Evolutionary conservation across 306 rosid species (phyloP).

Genomic region (Urtica urens): DNA sequence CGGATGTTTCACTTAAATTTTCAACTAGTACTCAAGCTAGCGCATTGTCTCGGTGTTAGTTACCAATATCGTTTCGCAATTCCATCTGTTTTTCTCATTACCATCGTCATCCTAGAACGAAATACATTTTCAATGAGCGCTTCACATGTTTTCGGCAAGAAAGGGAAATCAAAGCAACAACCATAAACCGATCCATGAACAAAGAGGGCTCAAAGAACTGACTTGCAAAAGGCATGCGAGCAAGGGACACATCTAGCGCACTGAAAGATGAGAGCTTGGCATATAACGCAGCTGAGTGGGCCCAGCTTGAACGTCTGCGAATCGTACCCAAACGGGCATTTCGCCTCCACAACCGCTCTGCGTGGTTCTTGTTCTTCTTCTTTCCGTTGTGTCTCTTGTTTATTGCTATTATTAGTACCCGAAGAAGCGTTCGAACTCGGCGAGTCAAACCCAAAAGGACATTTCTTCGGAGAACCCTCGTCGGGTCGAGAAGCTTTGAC

Average conservation of each 20-base stretch:
- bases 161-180: slow-evolving; percentile 10
- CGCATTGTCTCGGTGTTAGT: too few relatives aligned
- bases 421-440: neutral
- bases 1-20: too few relatives aligned
- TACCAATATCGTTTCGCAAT: too few relatives aligned
- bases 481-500: slow-evolving; percentile 79
- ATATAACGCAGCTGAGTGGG: slow-evolving; percentile 85
- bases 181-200: slow-evolving; percentile 4
- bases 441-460: slow-evolving; percentile 23
- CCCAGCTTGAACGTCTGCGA: slow-evolving; percentile 78
- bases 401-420: neutral
- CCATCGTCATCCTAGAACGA: too few relatives aligned
- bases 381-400: neutral
- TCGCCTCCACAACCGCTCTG: slow-evolving; percentile 27
- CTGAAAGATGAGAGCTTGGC: slow-evolving; percentile 35
- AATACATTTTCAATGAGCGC: too few relatives aligned
- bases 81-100: too few relatives aligned
- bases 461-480: slow-evolving; percentile 33
- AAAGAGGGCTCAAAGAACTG: neutral
- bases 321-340: slow-evolving; percentile 87
- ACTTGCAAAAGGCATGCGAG: slow-evolving; percentile 74
- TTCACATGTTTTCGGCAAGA: too few relatives aligned
- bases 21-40: too few relatives aligned
- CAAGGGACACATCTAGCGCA: slow-evolving; percentile 73
- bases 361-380: slow-evolving; percentile 15